Evolutionary conservation across 768 basidiomycete genomes (phyloP).

Genomic region (Lactarius quietus): DNA sequence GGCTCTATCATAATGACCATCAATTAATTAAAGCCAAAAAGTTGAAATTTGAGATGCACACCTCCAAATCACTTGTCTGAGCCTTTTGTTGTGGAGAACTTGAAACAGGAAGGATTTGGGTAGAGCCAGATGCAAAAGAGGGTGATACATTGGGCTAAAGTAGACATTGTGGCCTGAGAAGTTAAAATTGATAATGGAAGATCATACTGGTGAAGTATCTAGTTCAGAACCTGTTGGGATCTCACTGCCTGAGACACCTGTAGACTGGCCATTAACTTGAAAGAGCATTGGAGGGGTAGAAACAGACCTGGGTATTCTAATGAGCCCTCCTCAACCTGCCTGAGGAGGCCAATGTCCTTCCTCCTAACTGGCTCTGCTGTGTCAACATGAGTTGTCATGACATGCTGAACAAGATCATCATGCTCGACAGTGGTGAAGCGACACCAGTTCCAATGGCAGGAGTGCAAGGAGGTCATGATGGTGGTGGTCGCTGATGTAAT

Average conservation of each 20-base stretch:
- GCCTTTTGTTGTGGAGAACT: neutral
- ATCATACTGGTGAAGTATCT: neutral
- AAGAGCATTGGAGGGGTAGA: neutral
- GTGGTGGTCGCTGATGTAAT: too few relatives aligned
- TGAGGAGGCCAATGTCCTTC: conserved; percentile 18
- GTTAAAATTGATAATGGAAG: neutral
- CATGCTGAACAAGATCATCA: conserved; percentile 16
- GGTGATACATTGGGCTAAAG: neutral
- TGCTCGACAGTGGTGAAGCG: conserved; percentile 17
- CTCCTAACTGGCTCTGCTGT: conserved; percentile 20
- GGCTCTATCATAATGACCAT: neutral
- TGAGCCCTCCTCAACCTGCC: conserved; percentile 14
- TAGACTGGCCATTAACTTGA: neutral
- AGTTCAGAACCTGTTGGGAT: neutral
- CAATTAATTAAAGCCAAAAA: neutral
- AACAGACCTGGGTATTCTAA: neutral
- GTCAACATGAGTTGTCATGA: conserved; percentile 15
- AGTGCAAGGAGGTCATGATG: conserved; percentile 15
- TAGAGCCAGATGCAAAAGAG: conserved; percentile 12
- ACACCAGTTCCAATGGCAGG: conserved; percentile 25
- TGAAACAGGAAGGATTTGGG: neutral
- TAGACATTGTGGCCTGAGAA: neutral
- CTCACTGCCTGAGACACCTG: neutral
- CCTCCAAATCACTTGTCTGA: neutral
- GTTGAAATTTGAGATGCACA: neutral